Evolutionary conservation across 192 early-diverging fungal species (phyloP).

Genomic region (Entomortierella parvispora): DNA sequence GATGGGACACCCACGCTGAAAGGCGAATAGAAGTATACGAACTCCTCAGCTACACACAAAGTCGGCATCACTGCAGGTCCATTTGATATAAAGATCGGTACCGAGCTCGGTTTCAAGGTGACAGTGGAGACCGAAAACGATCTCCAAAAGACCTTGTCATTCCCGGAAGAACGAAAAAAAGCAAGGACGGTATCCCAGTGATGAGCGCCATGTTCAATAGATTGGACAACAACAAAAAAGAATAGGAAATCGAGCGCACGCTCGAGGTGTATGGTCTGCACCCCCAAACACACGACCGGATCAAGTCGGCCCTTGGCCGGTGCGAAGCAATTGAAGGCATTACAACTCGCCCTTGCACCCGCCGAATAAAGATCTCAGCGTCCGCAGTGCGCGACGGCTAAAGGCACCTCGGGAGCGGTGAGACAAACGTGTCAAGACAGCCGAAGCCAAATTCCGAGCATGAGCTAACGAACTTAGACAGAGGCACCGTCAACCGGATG

Average conservation of each 20-base stretch:
- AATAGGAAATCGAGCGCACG: background rate
- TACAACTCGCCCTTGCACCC: constrained; percentile 1
- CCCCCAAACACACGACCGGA: background rate
- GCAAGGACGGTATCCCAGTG: background rate
- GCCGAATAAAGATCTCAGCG: background rate
- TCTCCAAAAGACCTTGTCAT: background rate
- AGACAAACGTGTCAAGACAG: no score
- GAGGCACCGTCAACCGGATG: no score
- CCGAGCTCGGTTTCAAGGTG: background rate
- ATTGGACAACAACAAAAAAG: constrained; percentile 3
- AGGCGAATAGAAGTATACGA: background rate
- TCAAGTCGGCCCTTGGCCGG: background rate
- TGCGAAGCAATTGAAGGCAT: constrained; percentile 5
- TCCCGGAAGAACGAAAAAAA: no score
- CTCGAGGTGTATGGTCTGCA: constrained; percentile 14
- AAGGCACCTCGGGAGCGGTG: no score
- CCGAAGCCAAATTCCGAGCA: no score
- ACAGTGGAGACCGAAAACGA: background rate
- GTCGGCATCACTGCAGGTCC: background rate
- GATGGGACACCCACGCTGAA: background rate
- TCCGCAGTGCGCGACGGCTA: background rate
- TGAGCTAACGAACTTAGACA: no score
- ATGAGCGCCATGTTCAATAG: background rate
- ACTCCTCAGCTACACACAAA: background rate
- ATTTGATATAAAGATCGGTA: background rate